phyloP scores from a whole-genome alignment of 1,284 basidiomycete genomes.

The Melanopsichium pennsylvanicum region DNA sequence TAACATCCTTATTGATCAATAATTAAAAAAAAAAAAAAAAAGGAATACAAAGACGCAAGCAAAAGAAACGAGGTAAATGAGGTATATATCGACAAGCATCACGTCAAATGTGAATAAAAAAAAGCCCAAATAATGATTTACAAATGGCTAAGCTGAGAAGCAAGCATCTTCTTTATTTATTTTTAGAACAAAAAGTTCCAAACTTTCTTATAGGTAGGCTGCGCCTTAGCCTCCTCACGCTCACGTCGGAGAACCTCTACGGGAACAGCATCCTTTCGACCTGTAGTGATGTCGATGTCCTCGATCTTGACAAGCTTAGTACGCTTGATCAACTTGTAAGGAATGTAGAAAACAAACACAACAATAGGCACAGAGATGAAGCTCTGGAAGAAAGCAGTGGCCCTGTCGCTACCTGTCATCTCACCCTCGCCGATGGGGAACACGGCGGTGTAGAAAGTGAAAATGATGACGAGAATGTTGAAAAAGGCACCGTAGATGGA shows the following conservation, averaged over 20 bases:
- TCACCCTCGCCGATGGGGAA: constrained; percentile 60
- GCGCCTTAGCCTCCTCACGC: constrained; percentile 51
- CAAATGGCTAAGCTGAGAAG: no score
- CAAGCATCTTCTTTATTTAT: no score
- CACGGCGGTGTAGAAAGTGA: constrained; percentile 46
- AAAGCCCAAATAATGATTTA: constrained; percentile 1
- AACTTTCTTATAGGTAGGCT: constrained; percentile 50
- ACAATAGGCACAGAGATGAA: constrained; percentile 66
- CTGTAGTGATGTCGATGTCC: constrained; percentile 62
- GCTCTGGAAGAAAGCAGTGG: constrained; percentile 68
- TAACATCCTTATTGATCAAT: no score
- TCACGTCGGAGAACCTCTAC: constrained; percentile 59
- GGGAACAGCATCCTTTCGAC: constrained; percentile 54
- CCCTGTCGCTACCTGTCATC: constrained; percentile 55
- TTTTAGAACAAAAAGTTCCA: constrained; percentile 53
- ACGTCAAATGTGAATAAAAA: no score
- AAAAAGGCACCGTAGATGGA: constrained; percentile 67
- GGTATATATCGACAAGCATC: no score
- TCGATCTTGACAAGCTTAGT: constrained; percentile 42
- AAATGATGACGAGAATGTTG: constrained; percentile 48
- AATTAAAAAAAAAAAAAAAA: not conserved
- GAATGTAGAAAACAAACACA: constrained; percentile 35
- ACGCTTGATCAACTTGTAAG: constrained; percentile 49
- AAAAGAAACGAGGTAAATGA: no score
- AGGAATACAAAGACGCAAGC: no score